A percentile compares a stretch with the other conserved stretches of the same genome.
These are phyloP conservation scores for Colletotrichum melonis DNA, from an alignment of 2,329 filamentous ascomycete genomes.

Conservation along the genomic window DNA sequence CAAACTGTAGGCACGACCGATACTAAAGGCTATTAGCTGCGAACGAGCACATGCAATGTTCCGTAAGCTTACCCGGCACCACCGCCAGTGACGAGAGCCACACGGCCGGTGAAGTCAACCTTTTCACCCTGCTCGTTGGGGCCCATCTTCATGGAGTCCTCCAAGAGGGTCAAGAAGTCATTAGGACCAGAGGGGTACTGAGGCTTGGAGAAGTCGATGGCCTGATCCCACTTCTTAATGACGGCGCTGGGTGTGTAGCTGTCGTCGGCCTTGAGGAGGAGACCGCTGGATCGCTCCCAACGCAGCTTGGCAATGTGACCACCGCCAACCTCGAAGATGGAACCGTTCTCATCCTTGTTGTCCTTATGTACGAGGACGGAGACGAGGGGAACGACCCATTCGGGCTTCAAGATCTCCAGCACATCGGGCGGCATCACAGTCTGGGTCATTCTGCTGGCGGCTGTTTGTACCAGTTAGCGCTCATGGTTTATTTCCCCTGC, in stretches of 20 bases:
- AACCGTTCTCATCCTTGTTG: constrained; percentile 84
- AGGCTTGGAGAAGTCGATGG: constrained; percentile 86
- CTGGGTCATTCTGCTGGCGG: constrained; percentile 94
- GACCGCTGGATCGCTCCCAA: constrained; percentile 93
- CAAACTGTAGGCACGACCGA: constrained; percentile 90
- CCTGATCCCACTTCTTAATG: constrained; percentile 88
- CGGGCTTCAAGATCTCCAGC: constrained; percentile 85
- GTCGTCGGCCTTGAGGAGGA: constrained; percentile 88
- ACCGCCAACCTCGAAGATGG: constrained; percentile 93
- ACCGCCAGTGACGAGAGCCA: constrained; percentile 88
- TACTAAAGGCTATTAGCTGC: constrained; percentile 57
- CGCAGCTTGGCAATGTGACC: constrained; percentile 92
- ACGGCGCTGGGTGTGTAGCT: constrained; percentile 89
- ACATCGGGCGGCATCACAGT: constrained; percentile 97
- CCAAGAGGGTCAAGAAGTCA: constrained; percentile 88
- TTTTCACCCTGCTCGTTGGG: constrained; percentile 78
- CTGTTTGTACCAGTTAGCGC: constrained; percentile 50
- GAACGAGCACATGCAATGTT: constrained; percentile 4
- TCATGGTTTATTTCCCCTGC: neutral
- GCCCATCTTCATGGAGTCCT: constrained; percentile 83
- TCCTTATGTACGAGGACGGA: constrained; percentile 88
- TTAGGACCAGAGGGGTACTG: constrained; percentile 87
- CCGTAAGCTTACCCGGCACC: constrained; percentile 73
- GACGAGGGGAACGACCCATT: constrained; percentile 95
- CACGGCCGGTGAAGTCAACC: constrained; percentile 85